Conservation (phyloP, 2,329 filamentous ascomycete genomes). For the Calonectria honghensis region DNA sequence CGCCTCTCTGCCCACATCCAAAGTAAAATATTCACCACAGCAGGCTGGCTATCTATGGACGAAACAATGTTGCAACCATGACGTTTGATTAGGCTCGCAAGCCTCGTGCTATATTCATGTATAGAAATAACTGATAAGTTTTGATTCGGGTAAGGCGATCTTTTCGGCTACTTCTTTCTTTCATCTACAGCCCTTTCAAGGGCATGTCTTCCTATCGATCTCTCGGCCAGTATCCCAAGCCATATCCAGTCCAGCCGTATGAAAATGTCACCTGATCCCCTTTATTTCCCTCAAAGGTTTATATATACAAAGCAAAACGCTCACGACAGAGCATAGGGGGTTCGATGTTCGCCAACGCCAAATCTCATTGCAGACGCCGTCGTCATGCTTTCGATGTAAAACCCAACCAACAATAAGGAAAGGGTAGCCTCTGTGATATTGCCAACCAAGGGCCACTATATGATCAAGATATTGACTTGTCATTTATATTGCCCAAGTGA, state of each 20-base stretch:
- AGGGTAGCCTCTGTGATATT: conserved; percentile 42
- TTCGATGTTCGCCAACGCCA: conserved; percentile 56
- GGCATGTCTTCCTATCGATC: conserved; percentile 34
- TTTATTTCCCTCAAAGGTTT: conserved; percentile 51
- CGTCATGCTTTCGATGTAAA: conserved; percentile 55
- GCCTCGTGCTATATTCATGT: neutral
- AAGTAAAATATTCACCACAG: neutral
- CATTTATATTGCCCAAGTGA: conserved; percentile 32
- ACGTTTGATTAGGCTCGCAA: neutral
- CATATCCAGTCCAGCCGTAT: conserved; percentile 49
- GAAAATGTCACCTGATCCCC: conserved; percentile 45
- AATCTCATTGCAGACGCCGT: conserved; percentile 56
- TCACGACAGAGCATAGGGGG: conserved; percentile 52
- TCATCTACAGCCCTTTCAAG: conserved; percentile 34
- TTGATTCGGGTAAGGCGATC: conserved; percentile 44
- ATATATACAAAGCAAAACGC: conserved; percentile 57
- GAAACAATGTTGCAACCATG: neutral
- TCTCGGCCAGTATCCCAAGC: conserved; percentile 44
- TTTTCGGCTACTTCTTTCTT: conserved; percentile 41
- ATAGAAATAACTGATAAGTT: conserved; percentile 38
- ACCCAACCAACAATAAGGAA: conserved; percentile 48
- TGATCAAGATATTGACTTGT: conserved; percentile 23
- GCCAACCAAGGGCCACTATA: conserved; percentile 31
- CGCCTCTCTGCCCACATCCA: neutral
- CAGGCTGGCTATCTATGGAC: too few species aligned